phyloP scores from a whole-genome alignment of 148 eudicot species.

The Chenopodium berlandieri region DNA sequence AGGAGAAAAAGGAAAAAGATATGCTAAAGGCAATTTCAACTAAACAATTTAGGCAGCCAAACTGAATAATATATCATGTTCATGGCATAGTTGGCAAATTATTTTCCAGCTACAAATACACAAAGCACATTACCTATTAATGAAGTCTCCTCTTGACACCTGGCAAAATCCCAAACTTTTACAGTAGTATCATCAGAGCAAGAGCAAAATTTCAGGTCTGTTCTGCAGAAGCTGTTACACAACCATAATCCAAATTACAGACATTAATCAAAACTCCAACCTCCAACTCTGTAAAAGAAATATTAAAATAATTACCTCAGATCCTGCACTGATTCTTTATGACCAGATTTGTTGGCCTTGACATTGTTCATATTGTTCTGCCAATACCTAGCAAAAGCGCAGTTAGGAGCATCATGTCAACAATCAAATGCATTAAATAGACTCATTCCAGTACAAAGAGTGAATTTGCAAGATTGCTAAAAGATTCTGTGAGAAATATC shows the following conservation, averaged over 20 bases:
- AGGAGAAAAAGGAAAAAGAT: background rate
- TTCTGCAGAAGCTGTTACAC: constrained; percentile 82
- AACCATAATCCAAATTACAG: constrained; percentile 8
- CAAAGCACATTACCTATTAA: constrained; percentile 83
- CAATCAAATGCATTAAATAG: background rate
- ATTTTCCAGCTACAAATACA: constrained; percentile 7
- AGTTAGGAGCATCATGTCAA: constrained; percentile 19
- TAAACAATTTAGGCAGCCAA: background rate
- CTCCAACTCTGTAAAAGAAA: background rate
- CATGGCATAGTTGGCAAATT: constrained; percentile 5
- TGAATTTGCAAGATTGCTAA: background rate
- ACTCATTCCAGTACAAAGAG: background rate
- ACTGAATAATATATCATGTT: background rate
- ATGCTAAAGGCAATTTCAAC: background rate
- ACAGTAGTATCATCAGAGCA: constrained; percentile 98
- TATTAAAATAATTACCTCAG: constrained; percentile 48
- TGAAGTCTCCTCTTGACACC: constrained; percentile 92
- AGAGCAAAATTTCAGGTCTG: constrained; percentile 95
- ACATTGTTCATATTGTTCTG: constrained; percentile 98
- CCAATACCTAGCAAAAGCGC: constrained; percentile 70
- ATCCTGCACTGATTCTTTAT: constrained; percentile 93
- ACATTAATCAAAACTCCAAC: background rate
- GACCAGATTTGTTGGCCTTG: constrained; percentile 89
- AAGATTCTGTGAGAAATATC: background rate
- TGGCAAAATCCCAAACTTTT: constrained; percentile 97